A percentile compares a stretch with the other conserved stretches of the same genome.
Conservation (phyloP, 2,329 filamentous ascomycete genomes). For the Hymenoscyphus albidus region DNA sequence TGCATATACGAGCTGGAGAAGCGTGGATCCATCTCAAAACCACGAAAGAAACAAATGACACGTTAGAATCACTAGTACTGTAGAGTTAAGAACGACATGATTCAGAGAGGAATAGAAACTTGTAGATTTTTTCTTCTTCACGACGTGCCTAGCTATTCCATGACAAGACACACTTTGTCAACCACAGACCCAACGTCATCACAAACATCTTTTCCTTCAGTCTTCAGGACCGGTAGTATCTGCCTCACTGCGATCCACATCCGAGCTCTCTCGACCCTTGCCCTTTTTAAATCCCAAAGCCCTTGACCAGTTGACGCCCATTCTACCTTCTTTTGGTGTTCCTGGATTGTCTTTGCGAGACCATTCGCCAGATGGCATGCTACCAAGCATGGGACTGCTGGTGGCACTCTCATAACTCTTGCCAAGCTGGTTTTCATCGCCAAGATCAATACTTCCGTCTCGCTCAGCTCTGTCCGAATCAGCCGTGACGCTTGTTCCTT, state of each 20-base stretch:
- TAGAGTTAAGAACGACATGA: no score
- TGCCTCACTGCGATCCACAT: conserved; percentile 32
- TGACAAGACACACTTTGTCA: not conserved
- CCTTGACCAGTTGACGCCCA: conserved; percentile 28
- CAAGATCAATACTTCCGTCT: conserved; percentile 52
- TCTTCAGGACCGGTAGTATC: conserved; percentile 31
- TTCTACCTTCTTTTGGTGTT: not conserved
- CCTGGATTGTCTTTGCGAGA: conserved; percentile 40
- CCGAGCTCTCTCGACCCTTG: conserved; percentile 32
- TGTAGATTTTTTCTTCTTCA: not conserved
- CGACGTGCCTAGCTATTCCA: not conserved
- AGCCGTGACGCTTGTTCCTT: conserved; percentile 50
- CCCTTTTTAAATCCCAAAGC: conserved; percentile 30
- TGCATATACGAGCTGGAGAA: no score
- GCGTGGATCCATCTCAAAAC: no score
- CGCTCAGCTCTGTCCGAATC: conserved; percentile 55
- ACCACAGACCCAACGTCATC: not conserved
- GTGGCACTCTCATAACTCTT: conserved; percentile 54
- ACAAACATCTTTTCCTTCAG: conserved; percentile 17
- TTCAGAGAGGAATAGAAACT: not conserved
- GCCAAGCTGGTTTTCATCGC: conserved; percentile 47
- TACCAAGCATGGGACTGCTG: conserved; percentile 54
- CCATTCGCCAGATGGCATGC: conserved; percentile 42
- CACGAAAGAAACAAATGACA: no score
- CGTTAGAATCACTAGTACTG: no score